Evolutionary conservation across 2,329 filamentous ascomycete genomes (phyloP), one percentile per base, ranked within the genome.

Genomic region (Clonostachys sp.): DNA sequence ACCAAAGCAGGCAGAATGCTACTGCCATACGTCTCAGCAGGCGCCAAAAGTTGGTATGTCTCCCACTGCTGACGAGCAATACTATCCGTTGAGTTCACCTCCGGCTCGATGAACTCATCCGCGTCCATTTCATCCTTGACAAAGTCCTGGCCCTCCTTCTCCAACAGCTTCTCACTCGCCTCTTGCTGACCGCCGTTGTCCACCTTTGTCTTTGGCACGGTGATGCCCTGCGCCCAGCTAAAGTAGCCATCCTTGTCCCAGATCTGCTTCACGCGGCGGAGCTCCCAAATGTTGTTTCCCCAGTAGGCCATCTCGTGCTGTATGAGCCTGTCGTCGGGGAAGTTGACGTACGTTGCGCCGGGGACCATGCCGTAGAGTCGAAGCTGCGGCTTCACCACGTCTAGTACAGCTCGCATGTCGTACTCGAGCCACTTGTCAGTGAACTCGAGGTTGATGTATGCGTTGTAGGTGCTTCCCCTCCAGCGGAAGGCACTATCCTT

Each of bases 181-280:
- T 30, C 9, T 30, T 30, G 24, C 5, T 30, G 24, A 6, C 7
- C 24, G 7, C 24, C 24, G 24, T 30, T 30, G 24, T 10, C 24
- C 24, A 30, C 24, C 24, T 30, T 30, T 30, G 24, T 10, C 24
- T 39, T 39, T n/a, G 36, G 36, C 3, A 39, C 14, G 4, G 14
- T 8, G 6, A 39, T 18, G 36, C 36, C 36, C 36, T 39, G 36
- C 14, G 14, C 17, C 56, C 60, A 61, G 3, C 49, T 45, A 34
- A 64, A 67, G 45, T 60, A 56, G 7, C 61, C 54, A 0, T 47
- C 12, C 33, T 42, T 40, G 18, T 67, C 64, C 55, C 57, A 66
- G 0, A 54, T 34, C 5, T 51, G 7, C 50, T 67, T 67, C 40
- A 66, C 30, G 0, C 45, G 20, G 14, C 51, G 55, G 5, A 66